Percentiles rank a stretch among this genome's conserved stretches.
Conservation (phyloP, 164 flowering plant species). For the grape (Vitis vinifera) region ASM3070453v1 NC_081810.1:22711501-22712000, state of each 20-base stretch:
- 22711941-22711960: no score
- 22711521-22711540: not conserved
- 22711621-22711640: not conserved
- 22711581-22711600: not conserved
- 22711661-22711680: not conserved
- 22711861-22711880: no score
- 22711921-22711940: no score
- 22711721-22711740: not conserved
- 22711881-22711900: no score
- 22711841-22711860: no score
- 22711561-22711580: not conserved
- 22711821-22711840: no score
- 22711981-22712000: no score
- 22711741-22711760: not conserved
- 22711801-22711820: not conserved
- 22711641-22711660: not conserved
- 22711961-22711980: no score
- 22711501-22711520: not conserved
- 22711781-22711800: not conserved
- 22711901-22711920: no score
- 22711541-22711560: not conserved
- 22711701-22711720: not conserved
- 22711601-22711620: not conserved
- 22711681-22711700: not conserved
- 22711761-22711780: not conserved